Evolutionary conservation across 169 alveolate genomes (phyloP).

Genomic region (Cyclospora cayetanensis): DNA sequence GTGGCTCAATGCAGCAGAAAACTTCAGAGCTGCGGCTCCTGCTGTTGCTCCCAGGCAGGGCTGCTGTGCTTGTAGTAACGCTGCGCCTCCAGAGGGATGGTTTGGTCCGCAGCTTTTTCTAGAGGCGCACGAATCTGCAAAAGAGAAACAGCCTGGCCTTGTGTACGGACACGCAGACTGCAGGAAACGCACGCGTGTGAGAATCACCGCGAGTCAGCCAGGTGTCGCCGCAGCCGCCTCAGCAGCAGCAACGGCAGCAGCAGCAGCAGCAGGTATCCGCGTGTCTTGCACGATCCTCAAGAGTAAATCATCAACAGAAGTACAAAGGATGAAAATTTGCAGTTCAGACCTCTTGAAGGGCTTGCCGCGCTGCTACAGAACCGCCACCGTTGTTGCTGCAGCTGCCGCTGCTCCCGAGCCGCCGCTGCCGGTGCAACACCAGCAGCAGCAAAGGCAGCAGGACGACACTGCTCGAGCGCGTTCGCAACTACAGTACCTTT

Average conservation of each 20-base stretch:
- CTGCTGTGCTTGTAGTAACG: no score
- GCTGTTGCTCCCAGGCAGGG: no score
- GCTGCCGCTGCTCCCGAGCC: not conserved
- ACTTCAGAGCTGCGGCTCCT: no score
- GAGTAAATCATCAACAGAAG: not conserved
- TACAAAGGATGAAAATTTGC: not conserved
- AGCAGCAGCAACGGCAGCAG: constrained; percentile 37
- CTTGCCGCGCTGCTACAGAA: not conserved
- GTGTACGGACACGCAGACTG: no score
- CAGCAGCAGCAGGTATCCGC: not conserved
- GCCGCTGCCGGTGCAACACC: not conserved
- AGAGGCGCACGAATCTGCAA: no score
- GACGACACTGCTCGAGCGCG: not conserved
- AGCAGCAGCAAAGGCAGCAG: not conserved
- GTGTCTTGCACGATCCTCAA: constrained; percentile 5
- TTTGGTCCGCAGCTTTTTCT: no score
- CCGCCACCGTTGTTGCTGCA: not conserved
- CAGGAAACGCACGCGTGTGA: no score
- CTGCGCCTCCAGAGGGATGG: no score
- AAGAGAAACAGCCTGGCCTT: no score
- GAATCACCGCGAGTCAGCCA: not conserved
- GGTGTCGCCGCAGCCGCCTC: constrained; percentile 28
- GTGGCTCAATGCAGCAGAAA: no score
- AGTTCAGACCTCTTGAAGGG: not conserved
- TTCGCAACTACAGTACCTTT: not conserved